These are phyloP conservation scores for Chaetomium sp. DNA, from an alignment of 2,329 filamentous ascomycete species.

Conservation along the genomic window DNA sequence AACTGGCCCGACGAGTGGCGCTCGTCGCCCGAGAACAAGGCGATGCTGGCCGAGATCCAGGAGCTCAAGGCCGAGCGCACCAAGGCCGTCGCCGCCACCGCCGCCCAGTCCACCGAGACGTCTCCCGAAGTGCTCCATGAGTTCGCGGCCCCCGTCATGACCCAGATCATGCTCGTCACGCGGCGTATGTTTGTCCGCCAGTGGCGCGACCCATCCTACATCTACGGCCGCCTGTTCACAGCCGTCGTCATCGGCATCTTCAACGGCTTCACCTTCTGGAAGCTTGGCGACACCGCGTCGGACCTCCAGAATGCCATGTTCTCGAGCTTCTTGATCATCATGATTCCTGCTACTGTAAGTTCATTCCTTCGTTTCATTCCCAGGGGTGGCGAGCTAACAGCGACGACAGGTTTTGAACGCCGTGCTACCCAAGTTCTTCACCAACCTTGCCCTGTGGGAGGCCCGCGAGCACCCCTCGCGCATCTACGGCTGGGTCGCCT, in stretches of 20 bases:
- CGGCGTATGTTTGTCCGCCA: conserved; percentile 63
- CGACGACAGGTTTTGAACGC: conserved; percentile 61
- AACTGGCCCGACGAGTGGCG: conserved; percentile 46
- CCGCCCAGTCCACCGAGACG: neutral
- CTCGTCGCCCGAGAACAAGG: conserved; percentile 38
- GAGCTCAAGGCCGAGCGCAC: conserved; percentile 49
- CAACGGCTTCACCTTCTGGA: conserved; percentile 72
- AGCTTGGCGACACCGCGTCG: conserved; percentile 57
- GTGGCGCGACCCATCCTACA: conserved; percentile 67
- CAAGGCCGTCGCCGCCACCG: conserved; percentile 39
- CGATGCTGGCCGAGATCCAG: conserved; percentile 40
- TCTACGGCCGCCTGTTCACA: conserved; percentile 62
- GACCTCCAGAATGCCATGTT: conserved; percentile 74
- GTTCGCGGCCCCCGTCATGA: conserved; percentile 61
- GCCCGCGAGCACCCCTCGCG: conserved; percentile 74
- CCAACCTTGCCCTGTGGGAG: conserved; percentile 67
- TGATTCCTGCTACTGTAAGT: conserved; percentile 67
- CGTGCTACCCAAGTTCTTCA: conserved; percentile 71
- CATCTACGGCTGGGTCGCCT: conserved; percentile 77
- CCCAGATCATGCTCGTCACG: conserved; percentile 57
- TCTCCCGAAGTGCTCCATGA: conserved; percentile 45
- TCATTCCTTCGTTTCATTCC: neutral
- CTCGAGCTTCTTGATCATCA: conserved; percentile 75
- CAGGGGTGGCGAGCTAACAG: neutral
- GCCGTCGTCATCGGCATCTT: conserved; percentile 66